A percentile compares a stretch with the other conserved stretches of the same genome.
phyloP scores from a whole-genome alignment of 2,329 filamentous ascomycete genomes.

The Aspergillus sp. region DNA sequence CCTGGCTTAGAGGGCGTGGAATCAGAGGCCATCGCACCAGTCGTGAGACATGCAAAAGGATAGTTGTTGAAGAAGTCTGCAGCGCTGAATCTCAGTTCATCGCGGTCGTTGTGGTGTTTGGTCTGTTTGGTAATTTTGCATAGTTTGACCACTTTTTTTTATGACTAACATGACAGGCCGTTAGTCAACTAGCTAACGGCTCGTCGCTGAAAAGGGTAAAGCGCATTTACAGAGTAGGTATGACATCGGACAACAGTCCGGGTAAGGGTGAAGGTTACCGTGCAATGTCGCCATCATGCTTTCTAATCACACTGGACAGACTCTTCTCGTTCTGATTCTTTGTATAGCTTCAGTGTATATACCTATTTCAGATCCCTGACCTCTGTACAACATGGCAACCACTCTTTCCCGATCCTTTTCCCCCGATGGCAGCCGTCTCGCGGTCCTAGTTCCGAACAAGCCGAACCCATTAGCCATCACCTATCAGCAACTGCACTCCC shows the following conservation, averaged over 20 bases:
- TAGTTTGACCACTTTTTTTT: constrained; percentile 1
- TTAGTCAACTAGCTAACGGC: too few species aligned
- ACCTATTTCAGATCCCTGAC: background rate
- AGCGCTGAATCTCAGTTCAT: background rate
- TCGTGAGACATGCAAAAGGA: background rate
- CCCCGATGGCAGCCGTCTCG: constrained; percentile 44
- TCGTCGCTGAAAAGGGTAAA: background rate
- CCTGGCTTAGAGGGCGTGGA: constrained; percentile 29
- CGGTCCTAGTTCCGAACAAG: constrained; percentile 65
- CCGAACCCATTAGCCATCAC: constrained; percentile 56
- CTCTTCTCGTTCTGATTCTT: background rate
- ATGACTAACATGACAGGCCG: too few species aligned
- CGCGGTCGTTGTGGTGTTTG: constrained; percentile 4
- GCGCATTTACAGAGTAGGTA: too few species aligned
- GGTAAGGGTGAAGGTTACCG: too few species aligned
- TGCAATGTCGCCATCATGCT: too few species aligned
- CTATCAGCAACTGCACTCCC: constrained; percentile 58
- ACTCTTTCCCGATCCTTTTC: constrained; percentile 54
- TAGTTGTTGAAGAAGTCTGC: background rate
- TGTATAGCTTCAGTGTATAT: background rate
- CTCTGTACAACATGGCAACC: constrained; percentile 29
- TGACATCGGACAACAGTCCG: too few species aligned
- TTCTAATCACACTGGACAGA: too few species aligned
- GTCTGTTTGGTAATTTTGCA: constrained; percentile 10
- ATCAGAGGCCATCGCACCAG: constrained; percentile 23